A percentile compares a stretch with the other conserved stretches of the same genome.
Evolutionary conservation across 1,284 basidiomycete species (phyloP).

Genomic region (Schizophyllum commune): DNA sequence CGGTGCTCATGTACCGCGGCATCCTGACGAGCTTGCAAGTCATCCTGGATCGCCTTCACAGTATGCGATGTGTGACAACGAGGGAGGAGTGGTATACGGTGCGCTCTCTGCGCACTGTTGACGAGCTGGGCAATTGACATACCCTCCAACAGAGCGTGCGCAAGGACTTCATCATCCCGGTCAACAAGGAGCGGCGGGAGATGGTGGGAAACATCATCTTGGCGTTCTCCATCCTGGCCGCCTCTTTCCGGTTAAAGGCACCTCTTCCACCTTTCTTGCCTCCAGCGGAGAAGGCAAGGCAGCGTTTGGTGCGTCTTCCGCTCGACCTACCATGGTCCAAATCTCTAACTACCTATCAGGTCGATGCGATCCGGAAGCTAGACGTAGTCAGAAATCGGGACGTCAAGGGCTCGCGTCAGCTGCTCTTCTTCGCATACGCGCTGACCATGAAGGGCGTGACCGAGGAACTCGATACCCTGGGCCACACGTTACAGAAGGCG

Average conservation of each 20-base stretch:
- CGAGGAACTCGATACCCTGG: slow-evolving; percentile 75
- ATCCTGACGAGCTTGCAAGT: slow-evolving; percentile 84
- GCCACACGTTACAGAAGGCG: slow-evolving; percentile 71
- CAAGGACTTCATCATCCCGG: slow-evolving; percentile 82
- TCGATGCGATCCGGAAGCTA: slow-evolving; percentile 74
- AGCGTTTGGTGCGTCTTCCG: slow-evolving; percentile 52
- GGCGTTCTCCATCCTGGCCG: slow-evolving; percentile 83
- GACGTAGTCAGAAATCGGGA: slow-evolving; percentile 78
- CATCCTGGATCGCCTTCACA: slow-evolving; percentile 85
- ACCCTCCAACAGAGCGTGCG: slow-evolving; percentile 52
- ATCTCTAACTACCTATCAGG: slow-evolving; percentile 30
- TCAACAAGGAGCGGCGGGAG: slow-evolving; percentile 79
- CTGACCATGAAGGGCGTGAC: slow-evolving; percentile 91
- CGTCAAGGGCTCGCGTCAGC: slow-evolving; percentile 68
- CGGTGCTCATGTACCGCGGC: slow-evolving; percentile 71
- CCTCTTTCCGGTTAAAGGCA: slow-evolving; percentile 82
- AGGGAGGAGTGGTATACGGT: slow-evolving; percentile 88
- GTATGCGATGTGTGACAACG: slow-evolving; percentile 92
- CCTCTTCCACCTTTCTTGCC: slow-evolving; percentile 94
- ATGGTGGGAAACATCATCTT: slow-evolving; percentile 94
- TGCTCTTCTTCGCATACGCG: slow-evolving; percentile 92
- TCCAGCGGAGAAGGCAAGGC: slow-evolving; percentile 78
- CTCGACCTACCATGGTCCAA: not conserved
- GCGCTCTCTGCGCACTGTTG: slow-evolving; percentile 18
- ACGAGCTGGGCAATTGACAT: not conserved